Base-by-base conservation (phyloP, 495 filamentous ascomycete genomes). In the Symbiotaphrina buchneri region DNA sequence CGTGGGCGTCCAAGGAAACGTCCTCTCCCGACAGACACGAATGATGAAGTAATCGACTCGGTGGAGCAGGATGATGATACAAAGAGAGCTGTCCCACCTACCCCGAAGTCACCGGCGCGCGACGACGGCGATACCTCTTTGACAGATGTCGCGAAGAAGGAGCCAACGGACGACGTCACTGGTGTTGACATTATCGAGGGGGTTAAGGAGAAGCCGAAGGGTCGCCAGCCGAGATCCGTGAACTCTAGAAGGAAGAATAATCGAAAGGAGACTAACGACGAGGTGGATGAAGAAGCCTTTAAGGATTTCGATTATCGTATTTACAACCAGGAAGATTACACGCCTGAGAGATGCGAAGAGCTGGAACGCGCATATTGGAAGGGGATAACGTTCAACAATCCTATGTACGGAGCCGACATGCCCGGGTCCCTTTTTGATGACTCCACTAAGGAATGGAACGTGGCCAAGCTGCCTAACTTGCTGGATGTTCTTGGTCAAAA, bases 401-500 rank as follows among this genome's bases (percentile, higher is more conserved):
- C 87, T 0, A 63, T 97, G 52, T 97, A 97, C 41, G 87, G 90
- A 20, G 87, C 90, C 6, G 87, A 97, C 54, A 85, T 97, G 64
- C 77, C 79, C 22, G 87, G 87, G 16, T 90, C 82, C 3, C 61
- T 97, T n/a, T 97, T 97, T 43, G 75, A 87, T 40, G 83, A 94
- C 11, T 60, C 63, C 3, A 77, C 69, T n/a, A 70, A 71, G 13
- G 58, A 54, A 14, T 97, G 87, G 87, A 95, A 97, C 44, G 71
- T 97, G 6, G 83, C 85, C 34, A 85, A 90, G 46, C 63, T 97
- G 14, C 74, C 78, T 18, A 95, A 94, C 44, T 54, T 97, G 26
- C 68, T 97, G 4, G 90, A 97, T 51, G 79, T 95, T 3, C 56
- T 97, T 2, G 90, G 87, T 13, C 82, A 82, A 22, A 92, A 92